Percentiles rank a stretch among this genome's conserved stretches.
phyloP scores from a whole-genome alignment of 805 yeast genomes.

The Candida ovalis region DNA sequence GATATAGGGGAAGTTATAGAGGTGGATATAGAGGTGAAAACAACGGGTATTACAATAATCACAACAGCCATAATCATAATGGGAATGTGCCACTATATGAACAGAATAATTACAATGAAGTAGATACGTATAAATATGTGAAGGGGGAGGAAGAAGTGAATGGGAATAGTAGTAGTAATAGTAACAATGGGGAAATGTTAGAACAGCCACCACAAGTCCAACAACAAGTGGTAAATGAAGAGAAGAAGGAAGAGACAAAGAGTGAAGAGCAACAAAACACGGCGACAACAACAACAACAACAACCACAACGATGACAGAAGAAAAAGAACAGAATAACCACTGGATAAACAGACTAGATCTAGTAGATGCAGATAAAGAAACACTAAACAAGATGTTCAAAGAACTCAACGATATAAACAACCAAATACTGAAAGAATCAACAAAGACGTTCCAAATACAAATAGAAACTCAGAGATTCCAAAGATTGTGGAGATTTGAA shows the following conservation, averaged over 20 bases:
- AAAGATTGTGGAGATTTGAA: conserved; percentile 24
- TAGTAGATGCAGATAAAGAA: conserved; percentile 18
- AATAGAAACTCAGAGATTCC: conserved; percentile 25
- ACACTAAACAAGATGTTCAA: conserved; percentile 16
- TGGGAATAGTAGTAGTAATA: too few species aligned
- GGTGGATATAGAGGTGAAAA: conserved; percentile 4
- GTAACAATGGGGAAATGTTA: background rate
- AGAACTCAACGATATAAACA: conserved; percentile 23
- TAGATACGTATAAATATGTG: too few species aligned
- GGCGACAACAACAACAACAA: background rate
- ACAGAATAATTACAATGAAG: background rate
- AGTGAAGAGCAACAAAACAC: background rate
- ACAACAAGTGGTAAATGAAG: conserved; percentile 1
- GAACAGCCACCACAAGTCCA: background rate
- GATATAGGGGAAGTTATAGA: background rate
- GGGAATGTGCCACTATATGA: conserved; percentile 1
- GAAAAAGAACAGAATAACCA: conserved; percentile 13
- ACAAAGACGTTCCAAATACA: conserved; percentile 23
- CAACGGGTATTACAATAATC: conserved; percentile 4
- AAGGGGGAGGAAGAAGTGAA: too few species aligned
- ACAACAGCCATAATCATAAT: background rate
- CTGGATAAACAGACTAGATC: conserved; percentile 27
- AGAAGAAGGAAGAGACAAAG: background rate
- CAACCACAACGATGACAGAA: background rate
- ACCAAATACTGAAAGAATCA: conserved; percentile 10